phyloP scores from a whole-genome alignment of 768 basidiomycete genomes.

The Krasilnikovozyma curviuscula region DNA sequence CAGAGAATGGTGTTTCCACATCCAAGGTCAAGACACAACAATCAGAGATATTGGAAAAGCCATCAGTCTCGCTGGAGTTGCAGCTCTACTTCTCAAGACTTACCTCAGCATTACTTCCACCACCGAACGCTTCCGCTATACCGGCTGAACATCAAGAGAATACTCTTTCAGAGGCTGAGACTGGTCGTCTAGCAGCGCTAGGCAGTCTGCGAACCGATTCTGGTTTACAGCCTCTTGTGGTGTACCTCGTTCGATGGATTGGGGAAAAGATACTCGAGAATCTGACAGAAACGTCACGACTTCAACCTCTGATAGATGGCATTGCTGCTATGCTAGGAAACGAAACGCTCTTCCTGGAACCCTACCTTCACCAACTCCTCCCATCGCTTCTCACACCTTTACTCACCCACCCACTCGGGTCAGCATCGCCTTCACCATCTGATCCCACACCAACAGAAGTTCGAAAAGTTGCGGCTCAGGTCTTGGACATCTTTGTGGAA shows the following conservation, averaged over 20 bases:
- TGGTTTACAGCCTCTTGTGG: constrained; percentile 72
- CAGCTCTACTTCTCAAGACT: constrained; percentile 87
- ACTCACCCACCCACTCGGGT: constrained; percentile 65
- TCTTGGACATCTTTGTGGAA: constrained; percentile 46
- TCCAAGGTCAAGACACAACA: not conserved
- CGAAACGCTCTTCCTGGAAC: constrained; percentile 75
- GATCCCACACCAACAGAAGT: constrained; percentile 30
- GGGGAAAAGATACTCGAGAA: constrained; percentile 42
- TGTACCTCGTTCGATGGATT: constrained; percentile 88
- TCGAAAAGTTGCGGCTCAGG: constrained; percentile 63
- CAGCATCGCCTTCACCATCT: constrained; percentile 33
- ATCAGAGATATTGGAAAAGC: not conserved
- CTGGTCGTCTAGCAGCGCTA: constrained; percentile 68
- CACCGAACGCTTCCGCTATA: not conserved
- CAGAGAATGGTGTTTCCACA: not conserved
- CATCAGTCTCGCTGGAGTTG: constrained; percentile 87
- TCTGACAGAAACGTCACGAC: constrained; percentile 40
- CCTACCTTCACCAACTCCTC: constrained; percentile 89
- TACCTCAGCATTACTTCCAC: constrained; percentile 58
- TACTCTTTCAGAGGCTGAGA: constrained; percentile 26
- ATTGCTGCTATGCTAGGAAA: constrained; percentile 72
- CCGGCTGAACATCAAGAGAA: not conserved
- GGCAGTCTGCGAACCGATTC: constrained; percentile 76
- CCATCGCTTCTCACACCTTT: constrained; percentile 82
- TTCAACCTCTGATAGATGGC: constrained; percentile 69